A percentile compares a stretch with the other conserved stretches of the same genome.
phyloP scores from a whole-genome alignment of 139 green algal genomes.

The Tetradesmus lagerheimii region DNA sequence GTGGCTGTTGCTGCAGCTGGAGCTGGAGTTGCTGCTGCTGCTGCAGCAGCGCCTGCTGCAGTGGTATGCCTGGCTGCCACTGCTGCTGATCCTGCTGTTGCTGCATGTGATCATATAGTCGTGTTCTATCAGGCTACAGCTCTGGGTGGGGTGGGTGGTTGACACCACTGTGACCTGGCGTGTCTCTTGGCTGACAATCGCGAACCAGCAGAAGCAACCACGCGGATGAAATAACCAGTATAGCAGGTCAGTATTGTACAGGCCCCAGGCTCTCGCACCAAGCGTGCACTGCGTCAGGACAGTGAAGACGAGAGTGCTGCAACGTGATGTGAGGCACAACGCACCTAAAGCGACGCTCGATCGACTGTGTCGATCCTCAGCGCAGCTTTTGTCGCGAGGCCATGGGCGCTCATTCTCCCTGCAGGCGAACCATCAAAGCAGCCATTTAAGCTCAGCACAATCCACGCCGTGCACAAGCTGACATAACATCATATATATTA shows the following conservation, averaged over 20 bases:
- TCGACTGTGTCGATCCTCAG: not conserved
- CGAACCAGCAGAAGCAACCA: not conserved
- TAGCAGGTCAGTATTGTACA: not conserved
- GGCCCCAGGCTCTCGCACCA: not conserved
- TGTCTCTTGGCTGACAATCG: not conserved
- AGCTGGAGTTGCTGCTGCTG: not conserved
- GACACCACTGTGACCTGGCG: not conserved
- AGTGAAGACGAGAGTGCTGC: not conserved
- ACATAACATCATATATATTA: not conserved
- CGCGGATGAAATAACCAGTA: not conserved
- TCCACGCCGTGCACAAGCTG: not conserved
- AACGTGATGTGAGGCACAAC: not conserved
- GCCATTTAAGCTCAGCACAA: not conserved
- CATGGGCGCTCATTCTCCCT: not conserved
- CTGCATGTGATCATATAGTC: not conserved
- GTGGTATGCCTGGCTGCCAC: not conserved
- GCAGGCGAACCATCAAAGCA: not conserved
- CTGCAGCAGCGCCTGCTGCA: not conserved
- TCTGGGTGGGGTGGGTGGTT: not conserved
- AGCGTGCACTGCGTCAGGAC: not conserved
- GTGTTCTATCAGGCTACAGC: not conserved
- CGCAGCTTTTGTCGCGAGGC: not conserved
- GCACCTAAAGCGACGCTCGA: not conserved
- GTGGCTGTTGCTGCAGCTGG: not conserved
- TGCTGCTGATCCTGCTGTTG: not conserved